Evolutionary conservation across 768 basidiomycete species (phyloP), one percentile per base, ranked within the genome.

Genomic region (Boletus rubropictus): DNA sequence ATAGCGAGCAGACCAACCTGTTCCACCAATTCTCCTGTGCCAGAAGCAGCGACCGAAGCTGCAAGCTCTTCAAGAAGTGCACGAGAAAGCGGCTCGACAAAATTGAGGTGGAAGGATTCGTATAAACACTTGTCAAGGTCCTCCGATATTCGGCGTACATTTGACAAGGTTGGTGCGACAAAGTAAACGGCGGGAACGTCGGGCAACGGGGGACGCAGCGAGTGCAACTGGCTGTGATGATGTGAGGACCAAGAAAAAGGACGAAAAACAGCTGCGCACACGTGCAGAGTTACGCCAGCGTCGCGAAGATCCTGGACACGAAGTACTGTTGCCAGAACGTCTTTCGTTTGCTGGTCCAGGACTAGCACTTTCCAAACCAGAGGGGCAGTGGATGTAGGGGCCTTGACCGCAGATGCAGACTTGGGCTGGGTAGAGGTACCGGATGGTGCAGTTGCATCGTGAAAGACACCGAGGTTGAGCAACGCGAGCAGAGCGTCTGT

Each of bases 171-270:
- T 0, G 96, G 95, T 0, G 92, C 79, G 42, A 98, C 87, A 62
- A 99, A 96, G 72, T 99, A 99, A 25, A 98, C 79, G 1, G 96
- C 93, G 15, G 96, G 96, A 2, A 99, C 96, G 64, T 99, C 96
- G 10, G 89, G 80, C 33, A 99, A 72, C 5, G 92, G 79, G 22
- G 96, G 96, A 48, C 96, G 79, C 29, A 80, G 70, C 0, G 92
- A 83, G 63, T 97, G 93, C 5, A 98, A 70, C 73, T 98, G 96
- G 53, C 94, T 97, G 53, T 36, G 47, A 40, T 12, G 22, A 24
- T 17, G 44, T 51, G 31, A 55, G 41, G 17, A 37, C n/a, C 35
- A 33, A 20, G 22, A 39, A 48, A 15, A 9, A 38, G 39, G 38
- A 52, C 15, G 24, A 28, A 12, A 51, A 27, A 21, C 42, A 28